phyloP scores from a whole-genome alignment of 352 stramenopile genomes.

The Phytophthora lateralis region DNA sequence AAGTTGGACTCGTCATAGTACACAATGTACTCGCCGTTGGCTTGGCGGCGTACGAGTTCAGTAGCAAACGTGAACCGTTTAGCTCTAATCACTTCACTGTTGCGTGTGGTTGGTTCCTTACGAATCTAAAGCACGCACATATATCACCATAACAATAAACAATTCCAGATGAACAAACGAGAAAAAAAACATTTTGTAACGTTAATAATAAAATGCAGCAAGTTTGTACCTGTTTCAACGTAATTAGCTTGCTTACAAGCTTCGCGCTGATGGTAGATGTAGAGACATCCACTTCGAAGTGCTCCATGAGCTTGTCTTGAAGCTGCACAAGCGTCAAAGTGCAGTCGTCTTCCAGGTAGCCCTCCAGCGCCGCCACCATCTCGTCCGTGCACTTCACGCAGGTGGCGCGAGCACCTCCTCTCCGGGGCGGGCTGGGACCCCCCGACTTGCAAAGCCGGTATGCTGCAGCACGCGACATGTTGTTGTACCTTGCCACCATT shows the following conservation, averaged over 20 bases:
- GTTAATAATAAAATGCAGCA: background rate
- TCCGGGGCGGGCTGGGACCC: background rate
- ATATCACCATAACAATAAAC: background rate
- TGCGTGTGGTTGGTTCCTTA: background rate
- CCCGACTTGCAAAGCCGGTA: slow-evolving; percentile 5
- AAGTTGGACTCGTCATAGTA: slow-evolving; percentile 3
- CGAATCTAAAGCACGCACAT: background rate
- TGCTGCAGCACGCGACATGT: slow-evolving; percentile 3
- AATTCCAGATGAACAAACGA: background rate
- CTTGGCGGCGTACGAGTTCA: background rate
- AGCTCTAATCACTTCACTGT: background rate
- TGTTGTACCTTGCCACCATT: slow-evolving; percentile 9
- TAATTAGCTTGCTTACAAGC: background rate
- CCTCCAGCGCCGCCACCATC: slow-evolving; percentile 8
- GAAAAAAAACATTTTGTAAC: background rate
- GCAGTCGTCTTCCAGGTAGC: slow-evolving; percentile 6
- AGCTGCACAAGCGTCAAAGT: slow-evolving; percentile 4
- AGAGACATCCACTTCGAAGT: background rate
- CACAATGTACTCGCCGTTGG: background rate
- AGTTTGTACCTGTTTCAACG: background rate
- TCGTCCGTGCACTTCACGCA: slow-evolving; percentile 10
- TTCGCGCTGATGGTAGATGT: background rate
- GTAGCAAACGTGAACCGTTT: background rate
- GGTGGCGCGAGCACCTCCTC: slow-evolving; percentile 3
- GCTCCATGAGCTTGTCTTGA: background rate